phyloP scores from a whole-genome alignment of 108 stramenopile species.

The Cyclotella kingstonii region DNA sequence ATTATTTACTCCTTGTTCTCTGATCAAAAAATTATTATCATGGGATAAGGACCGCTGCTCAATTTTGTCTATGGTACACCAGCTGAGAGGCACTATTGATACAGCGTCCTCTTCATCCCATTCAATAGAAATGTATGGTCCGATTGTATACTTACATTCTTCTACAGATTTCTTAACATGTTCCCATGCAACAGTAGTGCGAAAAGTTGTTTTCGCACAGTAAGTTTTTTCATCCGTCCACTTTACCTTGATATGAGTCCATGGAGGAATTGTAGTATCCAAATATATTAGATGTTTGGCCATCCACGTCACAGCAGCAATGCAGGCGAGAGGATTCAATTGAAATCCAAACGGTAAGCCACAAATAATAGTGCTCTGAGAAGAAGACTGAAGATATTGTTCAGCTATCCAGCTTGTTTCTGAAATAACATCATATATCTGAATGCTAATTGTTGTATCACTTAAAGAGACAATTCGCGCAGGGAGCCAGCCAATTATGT shows the following conservation, averaged over 20 bases:
- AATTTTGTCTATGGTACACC: conserved; percentile 5
- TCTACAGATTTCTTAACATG: conserved; percentile 7
- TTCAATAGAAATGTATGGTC: conserved; percentile 22
- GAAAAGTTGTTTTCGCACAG: conserved; percentile 9
- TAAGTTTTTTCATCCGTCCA: conserved; percentile 41
- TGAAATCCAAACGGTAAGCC: conserved; percentile 42
- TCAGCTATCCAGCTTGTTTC: conserved; percentile 23
- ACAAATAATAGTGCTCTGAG: conserved; percentile 4
- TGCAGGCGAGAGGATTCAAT: conserved; percentile 21
- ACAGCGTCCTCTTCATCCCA: conserved; percentile 38
- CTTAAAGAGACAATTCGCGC: conserved; percentile 21
- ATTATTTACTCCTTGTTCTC: neutral
- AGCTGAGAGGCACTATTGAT: conserved; percentile 24
- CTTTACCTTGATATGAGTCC: conserved; percentile 17
- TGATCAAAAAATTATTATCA: too few relatives aligned
- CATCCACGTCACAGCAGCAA: conserved; percentile 8
- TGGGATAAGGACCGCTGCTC: neutral
- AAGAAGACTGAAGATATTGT: neutral
- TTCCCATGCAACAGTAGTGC: conserved; percentile 23
- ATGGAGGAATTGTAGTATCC: conserved; percentile 29
- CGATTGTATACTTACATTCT: conserved; percentile 3
- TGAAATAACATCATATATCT: conserved; percentile 27
- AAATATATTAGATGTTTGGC: conserved; percentile 28
- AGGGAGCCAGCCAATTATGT: conserved; percentile 37
- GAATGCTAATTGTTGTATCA: conserved; percentile 6